Base-by-base conservation (phyloP, 192 early-diverging fungal species). In the Jimgerdemannia flammicorona region DNA sequence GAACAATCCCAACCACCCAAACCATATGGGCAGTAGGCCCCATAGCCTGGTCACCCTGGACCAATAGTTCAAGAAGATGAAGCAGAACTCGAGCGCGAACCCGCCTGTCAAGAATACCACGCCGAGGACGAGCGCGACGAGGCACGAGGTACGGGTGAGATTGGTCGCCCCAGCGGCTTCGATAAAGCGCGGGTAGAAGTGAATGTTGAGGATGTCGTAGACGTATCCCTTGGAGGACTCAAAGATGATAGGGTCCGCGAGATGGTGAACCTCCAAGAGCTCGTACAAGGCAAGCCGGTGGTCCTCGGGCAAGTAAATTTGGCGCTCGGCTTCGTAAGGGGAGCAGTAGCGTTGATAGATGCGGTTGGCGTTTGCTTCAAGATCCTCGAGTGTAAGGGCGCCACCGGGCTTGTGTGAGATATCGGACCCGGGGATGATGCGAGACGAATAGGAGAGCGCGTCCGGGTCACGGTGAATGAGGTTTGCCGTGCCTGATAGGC, bases 181-280 rank as follows among this genome's bases (percentile, higher is more conserved):
- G 0, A 85, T 71, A 73, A 85, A 85, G 66, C 77, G 71, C 4
- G 82, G 77, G 66, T 83, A 85, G 72, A 75, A 85, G 44, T 83
- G 79, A 10, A 83, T 77, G 66, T 83, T 83, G 70, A 85, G 72
- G 4, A 85, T 75, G 63, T 85, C 82, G 72, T 79, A 83, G 4
- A 85, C 79, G 59, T 85, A 80, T 19, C 74, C 44, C 49, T 79
- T 72, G 9, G 84, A 74, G n/a, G 81, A 78, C 59, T 83, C 83
- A 74, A 85, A 85, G 3, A 85, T 74, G 14, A 83, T 64, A 14
- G 84, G 84, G 43, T 85, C 82, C 40, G 80, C 75, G n/a, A 79
- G 77, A 29, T 80, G 79, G 42, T 85, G 77, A 6, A 72, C 72
- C 44, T 80, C 79, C 44, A 85, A 74, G 39, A 85, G 42, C 40